Conservation (phyloP, 2,329 filamentous ascomycete species). For the Pseudogymnoascus sp. region DNA sequence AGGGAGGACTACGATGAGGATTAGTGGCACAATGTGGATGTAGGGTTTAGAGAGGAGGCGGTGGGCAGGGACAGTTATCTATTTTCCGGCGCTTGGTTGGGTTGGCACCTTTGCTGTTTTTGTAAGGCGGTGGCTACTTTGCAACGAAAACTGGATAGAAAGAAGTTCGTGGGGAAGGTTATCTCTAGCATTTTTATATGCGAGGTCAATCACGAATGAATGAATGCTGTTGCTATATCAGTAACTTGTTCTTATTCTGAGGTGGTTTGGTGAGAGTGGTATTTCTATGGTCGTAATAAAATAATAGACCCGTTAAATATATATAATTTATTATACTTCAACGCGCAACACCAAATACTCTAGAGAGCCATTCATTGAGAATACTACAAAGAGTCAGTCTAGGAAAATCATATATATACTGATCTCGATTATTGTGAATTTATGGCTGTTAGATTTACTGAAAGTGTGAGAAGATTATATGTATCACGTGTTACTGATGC, state of each 20-base stretch:
- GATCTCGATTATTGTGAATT: neutral
- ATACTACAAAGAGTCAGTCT: neutral
- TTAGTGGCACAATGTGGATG: neutral
- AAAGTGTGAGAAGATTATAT: neutral
- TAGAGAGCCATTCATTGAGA: neutral
- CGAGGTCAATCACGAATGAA: neutral
- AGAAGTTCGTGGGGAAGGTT: neutral
- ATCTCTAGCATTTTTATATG: constrained; percentile 1
- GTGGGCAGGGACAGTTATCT: constrained; percentile 4
- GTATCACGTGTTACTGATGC: neutral
- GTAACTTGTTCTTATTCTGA: neutral
- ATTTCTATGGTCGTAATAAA: neutral
- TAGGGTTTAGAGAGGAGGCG: neutral
- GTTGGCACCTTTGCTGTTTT: constrained; percentile 4
- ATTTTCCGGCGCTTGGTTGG: neutral
- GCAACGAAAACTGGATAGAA: constrained; percentile 5
- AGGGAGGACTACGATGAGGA: constrained; percentile 7
- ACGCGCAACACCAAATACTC: neutral
- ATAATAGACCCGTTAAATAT: neutral
- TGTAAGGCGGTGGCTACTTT: neutral
- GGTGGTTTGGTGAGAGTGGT: neutral
- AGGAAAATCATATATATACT: neutral
- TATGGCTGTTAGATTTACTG: neutral
- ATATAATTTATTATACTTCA: neutral
- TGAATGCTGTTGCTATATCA: neutral